These are phyloP conservation scores for Hanseniaspora mollemarum DNA, from an alignment of 805 yeast species.

Conservation along the genomic window DNA sequence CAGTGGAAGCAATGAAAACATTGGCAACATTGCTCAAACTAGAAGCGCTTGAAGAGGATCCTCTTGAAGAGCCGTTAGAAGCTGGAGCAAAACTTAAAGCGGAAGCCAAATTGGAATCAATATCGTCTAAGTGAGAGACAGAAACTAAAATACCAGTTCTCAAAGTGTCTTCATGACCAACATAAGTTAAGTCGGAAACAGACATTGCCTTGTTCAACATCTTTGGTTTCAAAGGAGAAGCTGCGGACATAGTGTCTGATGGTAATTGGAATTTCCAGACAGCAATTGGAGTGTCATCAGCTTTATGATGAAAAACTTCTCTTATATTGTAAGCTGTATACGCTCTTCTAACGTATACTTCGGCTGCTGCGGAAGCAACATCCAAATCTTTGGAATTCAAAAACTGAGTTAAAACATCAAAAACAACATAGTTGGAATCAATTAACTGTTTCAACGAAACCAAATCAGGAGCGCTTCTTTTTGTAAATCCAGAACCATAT, in stretches of 20 bases:
- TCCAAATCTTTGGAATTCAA: slow-evolving; percentile 71
- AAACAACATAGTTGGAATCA: slow-evolving; percentile 90
- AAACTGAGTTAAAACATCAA: slow-evolving; percentile 90
- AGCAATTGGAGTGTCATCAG: slow-evolving; percentile 51
- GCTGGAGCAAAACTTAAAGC: slow-evolving; percentile 64
- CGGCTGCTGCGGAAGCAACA: slow-evolving; percentile 92
- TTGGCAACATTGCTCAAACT: slow-evolving; percentile 68
- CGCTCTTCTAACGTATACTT: slow-evolving; percentile 91
- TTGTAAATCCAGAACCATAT: slow-evolving; percentile 72
- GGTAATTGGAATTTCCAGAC: slow-evolving; percentile 87
- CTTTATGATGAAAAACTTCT: slow-evolving; percentile 52
- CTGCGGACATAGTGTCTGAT: slow-evolving; percentile 64
- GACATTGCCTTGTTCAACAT: slow-evolving; percentile 77
- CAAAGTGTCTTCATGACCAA: slow-evolving; percentile 64
- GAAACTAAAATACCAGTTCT: slow-evolving; percentile 82
- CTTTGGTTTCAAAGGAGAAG: slow-evolving; percentile 40
- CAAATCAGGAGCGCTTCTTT: slow-evolving; percentile 71
- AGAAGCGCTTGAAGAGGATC: slow-evolving; percentile 40
- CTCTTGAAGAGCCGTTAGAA: slow-evolving; percentile 33
- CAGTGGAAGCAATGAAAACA: slow-evolving; percentile 60
- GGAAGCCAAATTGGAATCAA: slow-evolving; percentile 66
- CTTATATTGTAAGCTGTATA: slow-evolving; percentile 90
- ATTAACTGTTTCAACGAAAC: slow-evolving; percentile 78
- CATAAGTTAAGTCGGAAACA: slow-evolving; percentile 80
- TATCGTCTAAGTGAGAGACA: slow-evolving; percentile 73